Percentiles rank a stretch among this genome's conserved stretches.
phyloP scores from a whole-genome alignment of 139 green algal species.

The Ostreobium quekettii region DNA sequence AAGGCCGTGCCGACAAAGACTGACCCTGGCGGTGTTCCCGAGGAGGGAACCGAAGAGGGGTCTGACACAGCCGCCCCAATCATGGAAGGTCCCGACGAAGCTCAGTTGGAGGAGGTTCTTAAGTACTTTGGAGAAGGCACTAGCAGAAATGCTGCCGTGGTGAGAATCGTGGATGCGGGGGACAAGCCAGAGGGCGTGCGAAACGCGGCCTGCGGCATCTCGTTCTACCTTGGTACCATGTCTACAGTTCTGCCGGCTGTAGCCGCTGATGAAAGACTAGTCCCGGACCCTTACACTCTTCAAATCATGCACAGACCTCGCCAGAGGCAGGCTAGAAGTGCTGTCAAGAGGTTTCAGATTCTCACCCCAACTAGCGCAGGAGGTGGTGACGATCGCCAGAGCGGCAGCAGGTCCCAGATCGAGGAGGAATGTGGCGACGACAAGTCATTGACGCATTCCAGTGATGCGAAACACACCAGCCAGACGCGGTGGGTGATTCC shows the following conservation, averaged over 20 bases:
- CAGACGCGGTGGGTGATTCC: conserved; percentile 38
- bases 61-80: too few relatives aligned
- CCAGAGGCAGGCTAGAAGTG: background rate
- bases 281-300: conserved; percentile 45
- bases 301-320: conserved; percentile 27
- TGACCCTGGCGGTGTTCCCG: too few relatives aligned
- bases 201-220: conserved; percentile 33
- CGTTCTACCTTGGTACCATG: conserved; percentile 34
- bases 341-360: conserved; percentile 11
- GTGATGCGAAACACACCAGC: background rate
- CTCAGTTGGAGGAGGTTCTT: too few relatives aligned
- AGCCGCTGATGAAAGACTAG: conserved; percentile 29
- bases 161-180: conserved; percentile 10
- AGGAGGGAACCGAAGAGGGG: too few relatives aligned
- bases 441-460: too few relatives aligned
- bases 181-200: background rate
- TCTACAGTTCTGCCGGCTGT: conserved; percentile 29
- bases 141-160: background rate
- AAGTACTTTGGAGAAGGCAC: background rate
- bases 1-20: too few relatives aligned
- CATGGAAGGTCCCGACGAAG: too few relatives aligned
- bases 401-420: background rate
- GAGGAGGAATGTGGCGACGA: background rate
- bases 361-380: background rate
- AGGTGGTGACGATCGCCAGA: background rate